Base-by-base conservation (phyloP, 2,329 filamentous ascomycete species). In the Microsporum ferrugineum region DNA sequence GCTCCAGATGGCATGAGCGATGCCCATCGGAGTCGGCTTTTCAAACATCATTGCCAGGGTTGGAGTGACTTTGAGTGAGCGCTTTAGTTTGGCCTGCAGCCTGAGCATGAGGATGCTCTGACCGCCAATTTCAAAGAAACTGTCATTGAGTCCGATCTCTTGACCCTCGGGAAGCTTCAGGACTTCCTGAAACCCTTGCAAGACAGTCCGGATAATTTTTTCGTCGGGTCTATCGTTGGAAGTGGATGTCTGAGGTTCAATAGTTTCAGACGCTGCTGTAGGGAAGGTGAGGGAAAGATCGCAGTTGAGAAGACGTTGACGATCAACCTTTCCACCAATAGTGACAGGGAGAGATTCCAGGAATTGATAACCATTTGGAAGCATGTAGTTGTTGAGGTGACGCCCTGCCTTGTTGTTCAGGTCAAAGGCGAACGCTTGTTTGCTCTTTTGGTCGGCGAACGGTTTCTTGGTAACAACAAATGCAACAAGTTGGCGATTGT, bases 301-400 rank as follows among this genome's bases (percentile, higher is more conserved):
- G 17, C 45, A 59, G 27, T 56, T 55, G 27, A 62, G 60, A 3
- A 62, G 57, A 17, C 36, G 47, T 56, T 59, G 57, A 12, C 60
- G 60, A 47, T 62, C 60, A 29, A 62, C 57, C 38, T 62, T 62
- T 33, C 60, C 60, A 14, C 60, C 57, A 27, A 59, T 59, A 17
- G 57, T 59, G 34, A 62, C 60, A 7, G 60, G 60, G 34, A 62
- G 57, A n/a, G 57, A 31, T 56, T 62, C 60, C 14, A 62, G 34
- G 47, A 62, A 59, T 38, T 62, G 60, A 29, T 62, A 62, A 39
- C 60, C 57, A 41, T 62, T 62, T 14, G 60, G 60, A 47, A 62
- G 57, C 60, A 62, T 62, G 31, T 62, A 62, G 29, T 41, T 59
- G 33, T 62, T 62, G 10, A 62, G 45, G 38, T 59, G 29, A 14